Base-by-base conservation (phyloP, 2,329 filamentous ascomycete species). In the Epichloe sibirici region DNA sequence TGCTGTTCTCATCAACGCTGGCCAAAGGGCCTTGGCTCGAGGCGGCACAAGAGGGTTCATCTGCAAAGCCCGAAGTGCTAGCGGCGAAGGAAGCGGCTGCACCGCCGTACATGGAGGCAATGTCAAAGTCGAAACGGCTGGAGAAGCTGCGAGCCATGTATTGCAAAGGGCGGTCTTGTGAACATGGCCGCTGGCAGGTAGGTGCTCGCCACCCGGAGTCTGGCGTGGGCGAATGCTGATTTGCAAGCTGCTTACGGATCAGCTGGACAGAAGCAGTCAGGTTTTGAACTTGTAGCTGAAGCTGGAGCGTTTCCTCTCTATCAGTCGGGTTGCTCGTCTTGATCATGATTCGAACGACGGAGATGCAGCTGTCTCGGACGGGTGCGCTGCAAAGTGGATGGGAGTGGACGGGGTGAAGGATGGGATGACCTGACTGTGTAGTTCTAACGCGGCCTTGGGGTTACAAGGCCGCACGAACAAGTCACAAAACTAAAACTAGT, bases 81-180 rank as follows among this genome's bases (percentile, higher is more conserved):
- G 52, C 55, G 25, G 51, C 54, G 28, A 63, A 52, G 13, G 62
- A 59, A 3, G 69, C 65, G 56, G 71, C 63, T n/a, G 45, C 39
- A n/a, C 34, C 39, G 7, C 45, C 44, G 25, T 51, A 48, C 12
- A 34, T 21, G 15, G 37, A 34, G 21, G 39, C 31, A 58, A 67
- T 68, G 31, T 67, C 57, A 40, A 63, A 60, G 28, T 70, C 67
- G 9, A 72, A 72, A 35, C 67, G 64, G 57, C 66, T 71, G 40
- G 74, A 76, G 13, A 64, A 62, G 51, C 66, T 70, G 52, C 74
- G 72, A 58, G 68, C 66, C 74, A 76, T 77, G 55, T 64, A 63
- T 34, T 68, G 65, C 1, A 66, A 63, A 8, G 62, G 55, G 12
- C 63, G 53, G 1, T 60, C 57, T 51, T 66, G 64, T 28, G 64